Conservation (phyloP, 768 basidiomycete species). For the Scleroderma bovista region DNA sequence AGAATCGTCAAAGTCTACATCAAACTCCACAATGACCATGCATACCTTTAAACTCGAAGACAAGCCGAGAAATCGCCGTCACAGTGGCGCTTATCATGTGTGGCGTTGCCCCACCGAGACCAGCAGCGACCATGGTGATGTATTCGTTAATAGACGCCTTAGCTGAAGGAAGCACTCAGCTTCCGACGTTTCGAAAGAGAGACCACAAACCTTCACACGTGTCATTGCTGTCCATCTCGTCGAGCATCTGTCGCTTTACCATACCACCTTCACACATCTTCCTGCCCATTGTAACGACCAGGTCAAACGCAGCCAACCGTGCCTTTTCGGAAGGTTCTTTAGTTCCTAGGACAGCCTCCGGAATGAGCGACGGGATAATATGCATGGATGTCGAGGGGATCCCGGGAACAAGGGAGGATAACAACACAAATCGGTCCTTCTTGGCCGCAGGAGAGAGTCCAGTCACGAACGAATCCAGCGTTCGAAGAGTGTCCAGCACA, state of each 20-base stretch:
- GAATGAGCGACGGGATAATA: conserved; percentile 81
- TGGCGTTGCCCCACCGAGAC: conserved; percentile 85
- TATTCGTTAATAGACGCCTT: conserved; percentile 83
- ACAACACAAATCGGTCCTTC: conserved; percentile 83
- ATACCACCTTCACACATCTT: conserved; percentile 88
- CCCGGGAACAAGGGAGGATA: conserved; percentile 59
- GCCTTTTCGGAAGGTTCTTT: conserved; percentile 97
- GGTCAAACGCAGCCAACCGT: conserved; percentile 81
- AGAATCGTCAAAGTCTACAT: background rate
- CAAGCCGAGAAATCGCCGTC: conserved; percentile 85
- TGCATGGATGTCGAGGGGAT: conserved; percentile 73
- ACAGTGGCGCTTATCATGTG: conserved; percentile 99
- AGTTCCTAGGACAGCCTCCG: conserved; percentile 91
- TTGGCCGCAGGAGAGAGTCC: conserved; percentile 80
- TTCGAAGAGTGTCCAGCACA: conserved; percentile 54
- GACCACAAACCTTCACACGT: conserved; percentile 33
- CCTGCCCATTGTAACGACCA: conserved; percentile 85
- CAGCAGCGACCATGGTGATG: conserved; percentile 94
- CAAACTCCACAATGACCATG: background rate
- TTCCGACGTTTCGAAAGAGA: conserved; percentile 2
- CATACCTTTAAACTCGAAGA: conserved; percentile 94
- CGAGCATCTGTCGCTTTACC: conserved; percentile 69
- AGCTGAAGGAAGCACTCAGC: conserved; percentile 32
- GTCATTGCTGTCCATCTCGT: conserved; percentile 77
- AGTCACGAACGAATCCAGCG: conserved; percentile 58